phyloP scores from a whole-genome alignment of 2,329 filamentous ascomycete genomes.

The Aspergillus bombycis region DNA sequence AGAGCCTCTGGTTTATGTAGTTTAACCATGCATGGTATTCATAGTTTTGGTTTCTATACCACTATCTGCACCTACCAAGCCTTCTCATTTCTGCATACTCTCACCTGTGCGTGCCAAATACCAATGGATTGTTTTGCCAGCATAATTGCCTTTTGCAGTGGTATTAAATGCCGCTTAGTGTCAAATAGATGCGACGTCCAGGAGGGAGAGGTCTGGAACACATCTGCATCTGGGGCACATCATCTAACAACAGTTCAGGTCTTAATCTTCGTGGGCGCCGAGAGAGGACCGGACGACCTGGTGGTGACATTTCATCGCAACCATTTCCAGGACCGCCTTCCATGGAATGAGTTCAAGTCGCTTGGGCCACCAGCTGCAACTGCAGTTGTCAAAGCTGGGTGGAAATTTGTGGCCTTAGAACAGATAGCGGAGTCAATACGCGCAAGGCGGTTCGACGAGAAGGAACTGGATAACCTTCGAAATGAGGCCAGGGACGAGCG shows the following conservation, averaged over 20 bases:
- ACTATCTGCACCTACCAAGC: not conserved
- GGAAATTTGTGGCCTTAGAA: not conserved
- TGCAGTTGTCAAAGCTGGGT: conserved; percentile 7
- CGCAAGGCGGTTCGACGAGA: not conserved
- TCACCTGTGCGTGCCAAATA: not conserved
- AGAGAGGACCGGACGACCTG: conserved; percentile 1
- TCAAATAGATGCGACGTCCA: not conserved
- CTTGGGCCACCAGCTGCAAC: not conserved
- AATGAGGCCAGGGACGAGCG: not conserved
- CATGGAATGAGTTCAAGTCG: conserved; percentile 3
- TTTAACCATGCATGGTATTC: not conserved
- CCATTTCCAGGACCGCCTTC: not conserved
- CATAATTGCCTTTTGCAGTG: not conserved
- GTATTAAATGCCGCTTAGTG: not conserved
- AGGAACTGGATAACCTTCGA: conserved; percentile 6
- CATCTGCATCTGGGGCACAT: not conserved
- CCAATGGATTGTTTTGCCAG: not conserved
- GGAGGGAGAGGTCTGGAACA: not conserved
- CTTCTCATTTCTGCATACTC: not conserved
- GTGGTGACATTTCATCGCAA: not conserved
- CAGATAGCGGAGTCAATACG: not conserved
- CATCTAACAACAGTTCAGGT: not conserved
- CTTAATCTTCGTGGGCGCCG: conserved; percentile 1
- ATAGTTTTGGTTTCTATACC: not conserved
- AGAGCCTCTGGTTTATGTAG: not conserved